Percentiles rank a stretch among this genome's conserved stretches.
Evolutionary conservation across 768 basidiomycete species (phyloP).

Genomic region (Polyporus arcularius): DNA sequence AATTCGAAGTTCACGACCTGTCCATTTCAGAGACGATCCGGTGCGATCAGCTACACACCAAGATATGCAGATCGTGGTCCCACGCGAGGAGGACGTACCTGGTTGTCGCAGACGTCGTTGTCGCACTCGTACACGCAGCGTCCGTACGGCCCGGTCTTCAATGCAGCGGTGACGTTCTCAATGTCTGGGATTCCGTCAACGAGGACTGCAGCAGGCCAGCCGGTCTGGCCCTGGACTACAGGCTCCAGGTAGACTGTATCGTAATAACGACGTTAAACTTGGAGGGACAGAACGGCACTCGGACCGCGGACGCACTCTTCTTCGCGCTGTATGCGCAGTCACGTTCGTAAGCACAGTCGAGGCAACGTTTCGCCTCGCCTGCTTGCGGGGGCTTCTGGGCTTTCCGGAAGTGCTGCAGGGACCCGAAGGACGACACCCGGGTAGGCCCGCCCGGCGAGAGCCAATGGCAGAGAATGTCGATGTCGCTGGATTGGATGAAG

Average conservation of each 20-base stretch:
- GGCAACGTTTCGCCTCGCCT: slow-evolving; percentile 67
- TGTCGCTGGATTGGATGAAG: slow-evolving; percentile 57
- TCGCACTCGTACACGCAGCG: slow-evolving; percentile 81
- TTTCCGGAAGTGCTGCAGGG: slow-evolving; percentile 79
- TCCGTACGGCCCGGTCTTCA: slow-evolving; percentile 75
- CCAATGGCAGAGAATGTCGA: slow-evolving; percentile 83
- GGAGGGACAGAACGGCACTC: not conserved
- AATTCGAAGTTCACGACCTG: slow-evolving; percentile 88
- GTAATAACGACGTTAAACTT: not conserved
- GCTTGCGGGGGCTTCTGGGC: slow-evolving; percentile 69
- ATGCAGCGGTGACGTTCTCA: slow-evolving; percentile 76
- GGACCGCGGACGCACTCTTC: slow-evolving; percentile 52
- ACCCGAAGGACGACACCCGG: slow-evolving; percentile 84
- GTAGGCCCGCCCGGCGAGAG: slow-evolving; percentile 63
- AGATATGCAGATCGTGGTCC: not conserved
- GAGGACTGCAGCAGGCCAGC: slow-evolving; percentile 69
- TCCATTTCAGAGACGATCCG: too few species aligned
- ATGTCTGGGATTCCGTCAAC: slow-evolving; percentile 86
- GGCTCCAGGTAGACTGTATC: slow-evolving; percentile 76
- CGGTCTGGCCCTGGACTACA: slow-evolving; percentile 51
- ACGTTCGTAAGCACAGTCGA: slow-evolving; percentile 71
- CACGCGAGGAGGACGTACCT: slow-evolving; percentile 38
- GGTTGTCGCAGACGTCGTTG: slow-evolving; percentile 90
- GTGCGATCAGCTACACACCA: not conserved
- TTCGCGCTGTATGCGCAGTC: slow-evolving; percentile 88